phyloP scores from a whole-genome alignment of 768 basidiomycete species.

The Ramaria sp. region DNA sequence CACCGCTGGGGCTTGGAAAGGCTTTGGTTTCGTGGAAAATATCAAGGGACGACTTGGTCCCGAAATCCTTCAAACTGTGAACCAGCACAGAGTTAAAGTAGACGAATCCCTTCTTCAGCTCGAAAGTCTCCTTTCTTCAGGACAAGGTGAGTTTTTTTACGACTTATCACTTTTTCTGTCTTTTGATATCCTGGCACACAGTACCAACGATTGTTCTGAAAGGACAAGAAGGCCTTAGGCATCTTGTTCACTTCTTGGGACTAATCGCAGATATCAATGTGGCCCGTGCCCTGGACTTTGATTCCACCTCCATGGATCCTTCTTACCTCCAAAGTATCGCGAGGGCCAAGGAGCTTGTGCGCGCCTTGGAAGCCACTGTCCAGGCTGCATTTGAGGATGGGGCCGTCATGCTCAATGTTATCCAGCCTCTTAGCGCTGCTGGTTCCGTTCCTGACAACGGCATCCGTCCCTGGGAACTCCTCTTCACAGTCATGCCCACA shows the following conservation, averaged over 20 bases:
- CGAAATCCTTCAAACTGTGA: constrained; percentile 46
- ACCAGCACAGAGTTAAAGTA: constrained; percentile 33
- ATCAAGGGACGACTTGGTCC: constrained; percentile 40
- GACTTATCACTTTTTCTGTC: not conserved
- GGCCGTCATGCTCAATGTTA: constrained; percentile 43
- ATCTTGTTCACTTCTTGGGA: constrained; percentile 47
- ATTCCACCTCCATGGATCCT: constrained; percentile 34
- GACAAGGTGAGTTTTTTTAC: not conserved
- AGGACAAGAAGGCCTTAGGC: constrained; percentile 42
- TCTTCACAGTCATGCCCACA: constrained; percentile 30
- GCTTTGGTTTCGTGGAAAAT: constrained; percentile 68
- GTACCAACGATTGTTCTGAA: constrained; percentile 19
- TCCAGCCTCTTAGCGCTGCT: constrained; percentile 25
- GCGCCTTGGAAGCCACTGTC: constrained; percentile 55
- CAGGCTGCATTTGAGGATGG: constrained; percentile 73
- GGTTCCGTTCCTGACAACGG: constrained; percentile 9
- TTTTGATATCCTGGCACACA: constrained; percentile 12
- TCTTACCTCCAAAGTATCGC: constrained; percentile 57
- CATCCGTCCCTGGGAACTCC: constrained; percentile 22
- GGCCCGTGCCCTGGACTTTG: constrained; percentile 74
- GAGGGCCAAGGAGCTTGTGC: constrained; percentile 54
- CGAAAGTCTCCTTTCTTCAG: constrained; percentile 6
- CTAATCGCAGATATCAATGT: constrained; percentile 64
- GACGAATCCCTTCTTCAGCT: constrained; percentile 39
- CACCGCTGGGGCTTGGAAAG: constrained; percentile 67